phyloP scores from a whole-genome alignment of 2,329 filamentous ascomycete genomes.

The Ambrosiella cleistominuta region DNA sequence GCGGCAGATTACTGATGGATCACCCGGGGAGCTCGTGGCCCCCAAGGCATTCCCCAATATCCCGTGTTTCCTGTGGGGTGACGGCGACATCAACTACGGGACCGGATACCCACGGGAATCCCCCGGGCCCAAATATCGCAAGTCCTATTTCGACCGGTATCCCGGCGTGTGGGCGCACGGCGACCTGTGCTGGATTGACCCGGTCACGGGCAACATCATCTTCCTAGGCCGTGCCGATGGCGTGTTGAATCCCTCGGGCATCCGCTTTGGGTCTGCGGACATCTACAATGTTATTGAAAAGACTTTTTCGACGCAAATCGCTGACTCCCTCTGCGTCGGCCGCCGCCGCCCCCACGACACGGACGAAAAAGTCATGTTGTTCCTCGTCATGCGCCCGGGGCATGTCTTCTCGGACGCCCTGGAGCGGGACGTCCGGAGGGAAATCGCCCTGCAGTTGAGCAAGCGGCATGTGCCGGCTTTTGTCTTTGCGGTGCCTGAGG shows the following conservation, averaged over 20 bases:
- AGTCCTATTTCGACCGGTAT: slow-evolving; percentile 45
- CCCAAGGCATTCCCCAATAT: slow-evolving; percentile 58
- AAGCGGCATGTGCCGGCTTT: slow-evolving; percentile 62
- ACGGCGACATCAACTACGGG: slow-evolving; percentile 21
- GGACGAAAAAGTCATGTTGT: slow-evolving; percentile 38
- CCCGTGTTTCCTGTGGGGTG: slow-evolving; percentile 49
- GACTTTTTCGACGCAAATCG: slow-evolving; percentile 42
- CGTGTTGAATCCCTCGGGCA: slow-evolving; percentile 61
- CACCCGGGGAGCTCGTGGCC: slow-evolving; percentile 58
- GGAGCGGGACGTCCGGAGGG: slow-evolving; percentile 40
- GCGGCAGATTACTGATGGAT: slow-evolving; percentile 32
- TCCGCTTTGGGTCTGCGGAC: slow-evolving; percentile 65
- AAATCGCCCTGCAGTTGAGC: slow-evolving; percentile 48
- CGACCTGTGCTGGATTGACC: slow-evolving; percentile 59
- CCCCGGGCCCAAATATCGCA: slow-evolving; percentile 38
- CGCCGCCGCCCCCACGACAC: slow-evolving; percentile 44
- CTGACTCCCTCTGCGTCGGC: slow-evolving; percentile 64
- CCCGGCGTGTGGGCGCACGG: slow-evolving; percentile 64
- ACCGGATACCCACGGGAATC: slow-evolving; percentile 14
- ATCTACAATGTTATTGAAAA: slow-evolving; percentile 59
- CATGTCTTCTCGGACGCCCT: slow-evolving; percentile 35
- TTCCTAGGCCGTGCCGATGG: slow-evolving; percentile 61
- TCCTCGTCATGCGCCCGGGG: slow-evolving; percentile 39
- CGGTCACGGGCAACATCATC: slow-evolving; percentile 43
- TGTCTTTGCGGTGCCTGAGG: slow-evolving; percentile 64